Percentiles rank a stretch among this genome's conserved stretches.
Evolutionary conservation across 768 basidiomycete species (phyloP).

Genomic region (Termitomyces sp.): DNA sequence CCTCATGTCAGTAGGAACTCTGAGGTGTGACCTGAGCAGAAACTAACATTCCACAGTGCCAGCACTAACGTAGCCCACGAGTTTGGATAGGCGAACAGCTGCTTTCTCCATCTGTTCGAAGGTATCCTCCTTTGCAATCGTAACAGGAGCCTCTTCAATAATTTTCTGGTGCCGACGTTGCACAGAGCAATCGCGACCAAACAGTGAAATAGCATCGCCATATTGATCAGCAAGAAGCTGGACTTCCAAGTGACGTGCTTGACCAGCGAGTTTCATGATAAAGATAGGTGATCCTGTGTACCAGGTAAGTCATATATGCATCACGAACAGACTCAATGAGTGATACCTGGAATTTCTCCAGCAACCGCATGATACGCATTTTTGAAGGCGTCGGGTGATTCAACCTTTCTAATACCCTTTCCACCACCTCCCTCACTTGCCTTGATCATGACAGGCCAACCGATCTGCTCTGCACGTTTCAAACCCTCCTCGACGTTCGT

Average conservation of each 20-base stretch:
- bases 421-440: conserved; percentile 99
- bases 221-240: conserved; percentile 99
- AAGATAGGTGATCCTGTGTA: conserved; percentile 89
- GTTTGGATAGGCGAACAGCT: conserved; percentile 97
- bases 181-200: conserved; percentile 98
- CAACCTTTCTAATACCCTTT: conserved; percentile 97
- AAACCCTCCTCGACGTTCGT: conserved; percentile 85
- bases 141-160: conserved; percentile 98
- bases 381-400: conserved; percentile 80
- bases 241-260: conserved; percentile 96
- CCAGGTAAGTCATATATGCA: conserved; percentile 6
- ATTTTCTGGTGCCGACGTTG: conserved; percentile 99
- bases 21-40: conserved; percentile 5
- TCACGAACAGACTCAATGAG: conserved; percentile 6
- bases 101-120: conserved; percentile 99
- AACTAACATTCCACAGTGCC: conserved; percentile 93
- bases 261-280: conserved; percentile 99
- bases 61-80: conserved; percentile 98
- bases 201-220: conserved; percentile 97
- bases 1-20: conserved; percentile 4
- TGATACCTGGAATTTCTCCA: conserved; percentile 90
- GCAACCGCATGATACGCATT: conserved; percentile 91
- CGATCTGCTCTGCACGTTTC: conserved; percentile 77
- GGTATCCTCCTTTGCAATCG: conserved; percentile 86
- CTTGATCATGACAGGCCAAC: conserved; percentile 99